These are phyloP conservation scores for Inosperma sp. DNA, from an alignment of 768 basidiomycete species.

Conservation along the genomic window DNA sequence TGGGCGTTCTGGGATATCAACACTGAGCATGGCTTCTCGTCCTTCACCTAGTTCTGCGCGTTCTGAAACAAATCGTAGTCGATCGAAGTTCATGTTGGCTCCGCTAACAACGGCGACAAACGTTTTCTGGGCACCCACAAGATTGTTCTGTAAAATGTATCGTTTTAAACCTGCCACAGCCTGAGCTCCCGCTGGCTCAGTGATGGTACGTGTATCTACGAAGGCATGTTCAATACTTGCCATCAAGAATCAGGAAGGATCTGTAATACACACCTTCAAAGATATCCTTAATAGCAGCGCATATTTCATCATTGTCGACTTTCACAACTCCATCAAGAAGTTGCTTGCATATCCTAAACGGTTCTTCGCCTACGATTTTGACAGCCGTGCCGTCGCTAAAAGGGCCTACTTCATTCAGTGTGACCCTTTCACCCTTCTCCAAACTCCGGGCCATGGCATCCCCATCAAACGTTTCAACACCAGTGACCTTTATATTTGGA, in stretches of 20 bases:
- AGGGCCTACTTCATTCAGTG: slow-evolving; percentile 85
- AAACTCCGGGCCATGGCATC: slow-evolving; percentile 91
- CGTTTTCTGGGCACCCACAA: slow-evolving; percentile 77
- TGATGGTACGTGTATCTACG: slow-evolving; percentile 89
- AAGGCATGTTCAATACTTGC: neutral
- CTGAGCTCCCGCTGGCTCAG: slow-evolving; percentile 94
- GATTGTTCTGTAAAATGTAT: slow-evolving; percentile 74
- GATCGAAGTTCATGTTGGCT: slow-evolving; percentile 99
- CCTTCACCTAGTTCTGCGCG: slow-evolving; percentile 97
- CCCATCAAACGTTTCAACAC: slow-evolving; percentile 92
- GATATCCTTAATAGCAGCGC: slow-evolving; percentile 97
- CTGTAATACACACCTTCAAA: slow-evolving; percentile 70
- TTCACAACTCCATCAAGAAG: slow-evolving; percentile 78
- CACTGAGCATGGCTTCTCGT: slow-evolving; percentile 85
- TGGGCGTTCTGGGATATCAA: slow-evolving; percentile 90
- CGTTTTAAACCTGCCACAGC: slow-evolving; percentile 89
- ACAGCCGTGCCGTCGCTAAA: slow-evolving; percentile 99
- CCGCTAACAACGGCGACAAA: slow-evolving; percentile 93
- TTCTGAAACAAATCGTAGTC: slow-evolving; percentile 95
- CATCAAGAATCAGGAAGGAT: neutral
- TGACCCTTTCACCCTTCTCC: slow-evolving; percentile 74
- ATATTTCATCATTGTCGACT: slow-evolving; percentile 93
- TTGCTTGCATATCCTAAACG: slow-evolving; percentile 86
- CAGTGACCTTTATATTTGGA: slow-evolving; percentile 75
- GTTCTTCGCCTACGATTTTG: slow-evolving; percentile 90